These are phyloP conservation scores for Raffaelea ambrosiae DNA, from an alignment of 2,329 filamentous ascomycete genomes.

Conservation along the genomic window DNA sequence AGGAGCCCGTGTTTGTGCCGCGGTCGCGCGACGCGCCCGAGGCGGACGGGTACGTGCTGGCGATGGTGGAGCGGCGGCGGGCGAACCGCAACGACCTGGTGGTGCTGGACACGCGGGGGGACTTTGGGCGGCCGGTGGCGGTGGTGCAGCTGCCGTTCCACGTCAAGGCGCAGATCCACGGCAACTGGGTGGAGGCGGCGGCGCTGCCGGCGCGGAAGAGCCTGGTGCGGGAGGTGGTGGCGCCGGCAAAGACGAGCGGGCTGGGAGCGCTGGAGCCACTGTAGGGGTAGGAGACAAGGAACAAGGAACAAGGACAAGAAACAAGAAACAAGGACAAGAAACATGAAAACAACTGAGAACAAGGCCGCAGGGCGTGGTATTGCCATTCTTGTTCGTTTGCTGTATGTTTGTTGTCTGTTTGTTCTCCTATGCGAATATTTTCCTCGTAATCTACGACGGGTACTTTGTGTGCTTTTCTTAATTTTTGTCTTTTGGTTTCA, in stretches of 20 bases:
- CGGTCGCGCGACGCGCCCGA: background rate
- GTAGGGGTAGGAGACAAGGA: background rate
- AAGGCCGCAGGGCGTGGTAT: too few relatives aligned
- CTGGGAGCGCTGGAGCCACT: background rate
- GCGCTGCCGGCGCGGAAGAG: background rate
- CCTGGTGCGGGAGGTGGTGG: background rate
- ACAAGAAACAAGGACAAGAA: too few relatives aligned
- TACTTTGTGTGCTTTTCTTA: too few relatives aligned
- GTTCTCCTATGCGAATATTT: too few relatives aligned
- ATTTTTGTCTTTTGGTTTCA: too few relatives aligned
- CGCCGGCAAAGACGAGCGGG: background rate
- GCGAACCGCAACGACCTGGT: conserved; percentile 1
- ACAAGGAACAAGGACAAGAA: too few relatives aligned
- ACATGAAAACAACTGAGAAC: too few relatives aligned
- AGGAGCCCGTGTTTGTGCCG: conserved; percentile 1
- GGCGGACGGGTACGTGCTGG: conserved; percentile 1
- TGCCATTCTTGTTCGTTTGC: too few relatives aligned
- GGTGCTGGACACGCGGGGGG: background rate
- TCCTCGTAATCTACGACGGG: too few relatives aligned
- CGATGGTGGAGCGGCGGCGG: background rate
- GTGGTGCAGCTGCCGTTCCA: conserved; percentile 2
- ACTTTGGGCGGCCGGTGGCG: background rate
- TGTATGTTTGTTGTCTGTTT: too few relatives aligned
- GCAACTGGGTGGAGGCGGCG: conserved; percentile 1
- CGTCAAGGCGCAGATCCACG: conserved; percentile 1